These are phyloP conservation scores for Anthracocystis setariae DNA, from an alignment of 1,284 basidiomycete genomes.

Conservation along the genomic window DNA sequence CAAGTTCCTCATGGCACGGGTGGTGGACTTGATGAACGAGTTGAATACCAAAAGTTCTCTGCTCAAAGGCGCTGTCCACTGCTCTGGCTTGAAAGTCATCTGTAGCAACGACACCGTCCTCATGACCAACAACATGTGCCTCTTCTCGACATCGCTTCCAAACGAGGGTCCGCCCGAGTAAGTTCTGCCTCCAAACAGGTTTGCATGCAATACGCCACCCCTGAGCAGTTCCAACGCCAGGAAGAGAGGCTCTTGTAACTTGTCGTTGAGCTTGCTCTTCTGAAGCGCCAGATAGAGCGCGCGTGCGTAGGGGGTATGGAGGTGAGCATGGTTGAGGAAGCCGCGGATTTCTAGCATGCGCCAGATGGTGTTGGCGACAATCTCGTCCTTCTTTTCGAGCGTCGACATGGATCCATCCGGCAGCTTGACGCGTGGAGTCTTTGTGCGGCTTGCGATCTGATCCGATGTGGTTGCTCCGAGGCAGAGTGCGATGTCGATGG, in stretches of 20 bases:
- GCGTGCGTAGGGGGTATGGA: conserved; percentile 83
- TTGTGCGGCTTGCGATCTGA: conserved; percentile 57
- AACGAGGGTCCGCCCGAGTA: conserved; percentile 96
- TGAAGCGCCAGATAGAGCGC: conserved; percentile 86
- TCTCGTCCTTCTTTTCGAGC: conserved; percentile 97
- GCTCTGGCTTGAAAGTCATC: conserved; percentile 78
- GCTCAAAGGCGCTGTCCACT: conserved; percentile 83
- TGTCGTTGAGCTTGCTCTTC: conserved; percentile 86
- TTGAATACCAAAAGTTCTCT: conserved; percentile 97
- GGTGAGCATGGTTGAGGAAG: conserved; percentile 88
- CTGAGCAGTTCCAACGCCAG: conserved; percentile 88
- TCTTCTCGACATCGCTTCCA: conserved; percentile 72
- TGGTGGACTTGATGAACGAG: conserved; percentile 89
- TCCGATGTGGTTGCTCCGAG: conserved; percentile 79
- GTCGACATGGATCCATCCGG: conserved; percentile 34
- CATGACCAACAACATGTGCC: conserved; percentile 95
- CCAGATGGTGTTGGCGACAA: conserved; percentile 98
- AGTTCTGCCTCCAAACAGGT: conserved; percentile 84
- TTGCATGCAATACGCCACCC: conserved; percentile 92
- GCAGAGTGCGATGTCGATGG: conserved; percentile 96
- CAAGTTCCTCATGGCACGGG: conserved; percentile 86
- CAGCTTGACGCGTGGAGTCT: conserved; percentile 47
- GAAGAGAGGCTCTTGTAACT: conserved; percentile 94
- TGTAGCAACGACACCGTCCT: conserved; percentile 92
- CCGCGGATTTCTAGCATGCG: conserved; percentile 94